phyloP scores from a whole-genome alignment of 164 flowering plant species.

The Berberis thunbergii region DNA sequence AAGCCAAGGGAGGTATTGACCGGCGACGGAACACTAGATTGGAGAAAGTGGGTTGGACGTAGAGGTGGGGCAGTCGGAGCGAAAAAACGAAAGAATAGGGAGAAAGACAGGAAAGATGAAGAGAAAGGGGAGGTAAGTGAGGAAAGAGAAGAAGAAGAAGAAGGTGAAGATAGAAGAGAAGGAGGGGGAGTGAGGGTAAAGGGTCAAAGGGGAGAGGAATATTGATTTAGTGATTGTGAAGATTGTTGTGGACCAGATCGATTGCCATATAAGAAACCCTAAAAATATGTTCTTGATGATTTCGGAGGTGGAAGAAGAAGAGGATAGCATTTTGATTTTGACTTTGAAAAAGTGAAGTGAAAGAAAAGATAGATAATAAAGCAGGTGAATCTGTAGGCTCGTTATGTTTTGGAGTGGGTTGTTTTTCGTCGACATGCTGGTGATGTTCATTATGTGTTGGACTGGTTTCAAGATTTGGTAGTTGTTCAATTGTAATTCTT shows the following conservation, averaged over 20 bases:
- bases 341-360: neutral
- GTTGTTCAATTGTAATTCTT: too few relatives aligned
- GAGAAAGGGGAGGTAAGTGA: neutral
- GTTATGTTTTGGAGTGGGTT: too few relatives aligned
- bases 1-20: neutral
- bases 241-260: slow-evolving; percentile 35
- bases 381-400: too few relatives aligned
- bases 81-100: slow-evolving; percentile 32
- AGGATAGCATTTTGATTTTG: slow-evolving; percentile 8
- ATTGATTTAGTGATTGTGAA: slow-evolving; percentile 29
- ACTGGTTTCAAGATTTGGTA: too few relatives aligned
- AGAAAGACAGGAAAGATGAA: slow-evolving; percentile 21
- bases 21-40: neutral
- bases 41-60: neutral
- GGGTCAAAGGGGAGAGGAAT: slow-evolving; percentile 20
- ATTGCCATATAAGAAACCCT: slow-evolving; percentile 70
- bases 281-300: slow-evolving; percentile 47
- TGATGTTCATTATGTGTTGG: too few relatives aligned
- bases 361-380: too few relatives aligned
- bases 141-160: slow-evolving; percentile 13
- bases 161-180: slow-evolving; percentile 7
- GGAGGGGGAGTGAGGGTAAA: slow-evolving; percentile 14
- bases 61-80: slow-evolving; percentile 25
- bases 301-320: slow-evolving; percentile 14
- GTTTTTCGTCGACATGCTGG: too few relatives aligned